phyloP scores from a whole-genome alignment of 2,329 filamentous ascomycete species.

The Emmonsiellopsis sp. region DNA sequence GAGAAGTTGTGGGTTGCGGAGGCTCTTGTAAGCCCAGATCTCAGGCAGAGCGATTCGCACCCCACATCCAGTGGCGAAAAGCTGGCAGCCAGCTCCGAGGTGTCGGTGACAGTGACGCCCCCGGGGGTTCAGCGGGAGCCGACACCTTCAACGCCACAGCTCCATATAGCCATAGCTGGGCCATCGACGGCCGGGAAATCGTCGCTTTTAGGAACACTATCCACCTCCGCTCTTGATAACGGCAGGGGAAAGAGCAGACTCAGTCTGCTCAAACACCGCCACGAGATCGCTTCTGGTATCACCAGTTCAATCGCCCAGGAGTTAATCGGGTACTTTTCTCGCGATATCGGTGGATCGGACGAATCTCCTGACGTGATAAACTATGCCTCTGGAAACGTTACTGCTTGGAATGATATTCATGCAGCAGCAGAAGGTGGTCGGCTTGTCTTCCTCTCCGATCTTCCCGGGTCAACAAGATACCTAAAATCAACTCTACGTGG shows the following conservation, averaged over 20 bases:
- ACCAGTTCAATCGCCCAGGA: slow-evolving; percentile 95
- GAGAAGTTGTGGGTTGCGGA: slow-evolving; percentile 79
- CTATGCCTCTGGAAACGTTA: slow-evolving; percentile 76
- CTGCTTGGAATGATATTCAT: slow-evolving; percentile 92
- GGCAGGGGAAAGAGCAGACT: slow-evolving; percentile 83
- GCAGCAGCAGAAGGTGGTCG: slow-evolving; percentile 64
- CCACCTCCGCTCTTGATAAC: slow-evolving; percentile 82
- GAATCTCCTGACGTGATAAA: slow-evolving; percentile 55
- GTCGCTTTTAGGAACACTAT: slow-evolving; percentile 77
- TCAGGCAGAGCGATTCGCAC: slow-evolving; percentile 30
- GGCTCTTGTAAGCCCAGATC: slow-evolving; percentile 71
- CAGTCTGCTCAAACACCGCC: slow-evolving; percentile 81
- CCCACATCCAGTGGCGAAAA: not conserved
- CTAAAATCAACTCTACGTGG: slow-evolving; percentile 80
- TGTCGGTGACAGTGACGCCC: not conserved
- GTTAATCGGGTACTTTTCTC: slow-evolving; percentile 66
- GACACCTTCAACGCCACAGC: slow-evolving; percentile 33
- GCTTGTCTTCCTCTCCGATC: slow-evolving; percentile 82
- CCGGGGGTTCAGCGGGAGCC: slow-evolving; percentile 9
- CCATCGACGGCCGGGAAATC: slow-evolving; percentile 90
- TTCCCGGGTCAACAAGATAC: slow-evolving; percentile 83
- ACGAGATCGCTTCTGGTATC: slow-evolving; percentile 83
- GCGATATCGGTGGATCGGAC: slow-evolving; percentile 7
- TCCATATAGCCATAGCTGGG: slow-evolving; percentile 75
- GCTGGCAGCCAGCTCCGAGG: not conserved